Conservation (phyloP, 2,329 filamentous ascomycete genomes). For the Fusarium equiseti region DNA sequence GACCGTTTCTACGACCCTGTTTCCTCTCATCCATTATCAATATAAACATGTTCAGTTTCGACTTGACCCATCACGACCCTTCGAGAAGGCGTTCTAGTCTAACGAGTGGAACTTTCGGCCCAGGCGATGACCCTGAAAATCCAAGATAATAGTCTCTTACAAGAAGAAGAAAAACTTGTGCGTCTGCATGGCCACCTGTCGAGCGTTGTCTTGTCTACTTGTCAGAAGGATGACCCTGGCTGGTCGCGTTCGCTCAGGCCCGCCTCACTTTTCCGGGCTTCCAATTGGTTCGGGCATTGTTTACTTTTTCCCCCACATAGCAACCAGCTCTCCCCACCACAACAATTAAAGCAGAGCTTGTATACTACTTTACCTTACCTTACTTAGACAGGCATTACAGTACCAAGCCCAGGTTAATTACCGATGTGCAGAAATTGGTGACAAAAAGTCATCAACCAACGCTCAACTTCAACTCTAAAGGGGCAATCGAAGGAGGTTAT, state of each 20-base stretch:
- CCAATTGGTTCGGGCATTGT: conserved; percentile 47
- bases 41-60: conserved; percentile 27
- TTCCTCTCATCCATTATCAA: not conserved
- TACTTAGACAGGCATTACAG: conserved; percentile 28
- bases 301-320: conserved; percentile 55
- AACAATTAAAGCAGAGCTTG: conserved; percentile 34
- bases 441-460: conserved; percentile 25
- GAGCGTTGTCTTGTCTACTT: conserved; percentile 41
- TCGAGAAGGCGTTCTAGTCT: conserved; percentile 21
- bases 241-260: conserved; percentile 24
- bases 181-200: conserved; percentile 46
- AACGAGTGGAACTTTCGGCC: conserved; percentile 34
- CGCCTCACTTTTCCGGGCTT: conserved; percentile 46
- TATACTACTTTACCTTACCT: conserved; percentile 23
- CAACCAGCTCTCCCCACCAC: conserved; percentile 52
- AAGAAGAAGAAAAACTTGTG: conserved; percentile 18
- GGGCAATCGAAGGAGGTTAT: conserved; percentile 35
- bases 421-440: conserved; percentile 19
- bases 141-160: not conserved
- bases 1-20: not conserved
- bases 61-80: conserved; percentile 10
- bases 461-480: conserved; percentile 14
- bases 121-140: conserved; percentile 35
- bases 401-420: conserved; percentile 15
- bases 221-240: conserved; percentile 35